A percentile compares a stretch with the other conserved stretches of the same genome.
Evolutionary conservation across 148 eudicot species (phyloP).

Genomic region (Limonium bicolor): DNA sequence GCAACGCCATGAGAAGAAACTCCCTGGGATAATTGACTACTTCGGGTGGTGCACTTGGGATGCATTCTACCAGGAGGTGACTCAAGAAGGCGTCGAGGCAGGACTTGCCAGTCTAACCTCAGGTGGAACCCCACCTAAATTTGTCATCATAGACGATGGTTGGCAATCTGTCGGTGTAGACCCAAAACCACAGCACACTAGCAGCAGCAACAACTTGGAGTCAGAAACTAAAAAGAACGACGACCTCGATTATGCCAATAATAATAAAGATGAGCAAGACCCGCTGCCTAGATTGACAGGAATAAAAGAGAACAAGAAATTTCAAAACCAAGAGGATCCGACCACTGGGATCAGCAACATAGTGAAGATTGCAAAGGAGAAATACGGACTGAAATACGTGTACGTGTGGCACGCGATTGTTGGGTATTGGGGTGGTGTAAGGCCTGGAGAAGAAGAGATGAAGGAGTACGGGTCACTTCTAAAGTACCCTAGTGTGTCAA

Average conservation of each 20-base stretch:
- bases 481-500: constrained; percentile 39
- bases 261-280: neutral
- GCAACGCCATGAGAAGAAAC: constrained; percentile 52
- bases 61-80: constrained; percentile 82
- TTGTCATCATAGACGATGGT: constrained; percentile 84
- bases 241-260: neutral
- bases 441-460: constrained; percentile 53
- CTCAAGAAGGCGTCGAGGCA: constrained; percentile 78
- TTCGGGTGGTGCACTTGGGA: constrained; percentile 99
- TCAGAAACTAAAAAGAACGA: too few relatives aligned
- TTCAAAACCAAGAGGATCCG: constrained; percentile 42
- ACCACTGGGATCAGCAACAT: constrained; percentile 44
- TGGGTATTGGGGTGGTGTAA: constrained; percentile 91
- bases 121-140: constrained; percentile 58
- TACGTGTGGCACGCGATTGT: constrained; percentile 89
- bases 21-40: constrained; percentile 56
- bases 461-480: constrained; percentile 45
- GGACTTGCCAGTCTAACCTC: constrained; percentile 46
- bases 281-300: constrained; percentile 46
- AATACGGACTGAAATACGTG: constrained; percentile 53
- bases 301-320: constrained; percentile 62
- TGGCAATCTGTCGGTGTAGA: constrained; percentile 62
- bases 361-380: constrained; percentile 48
- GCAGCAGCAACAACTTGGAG: neutral
- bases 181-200: neutral